These are phyloP conservation scores for Fusarium nurragi DNA, from an alignment of 2,329 filamentous ascomycete genomes.

Conservation along the genomic window DNA sequence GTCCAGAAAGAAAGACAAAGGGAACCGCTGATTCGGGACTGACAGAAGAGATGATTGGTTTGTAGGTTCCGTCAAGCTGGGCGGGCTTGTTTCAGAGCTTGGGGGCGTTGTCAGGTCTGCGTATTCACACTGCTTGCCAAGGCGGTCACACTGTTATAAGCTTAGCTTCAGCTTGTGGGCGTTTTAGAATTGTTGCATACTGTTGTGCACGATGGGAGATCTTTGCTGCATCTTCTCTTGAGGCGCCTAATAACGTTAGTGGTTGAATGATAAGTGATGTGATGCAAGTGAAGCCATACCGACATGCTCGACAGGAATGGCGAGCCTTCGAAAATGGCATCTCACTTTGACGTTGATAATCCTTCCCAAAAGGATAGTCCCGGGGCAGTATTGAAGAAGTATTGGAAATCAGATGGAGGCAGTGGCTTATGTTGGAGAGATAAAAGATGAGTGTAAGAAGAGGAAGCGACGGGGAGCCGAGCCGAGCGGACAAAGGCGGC, in stretches of 20 bases:
- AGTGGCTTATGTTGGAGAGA: neutral
- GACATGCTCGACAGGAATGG: conserved; percentile 3
- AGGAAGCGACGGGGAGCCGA: neutral
- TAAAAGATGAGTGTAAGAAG: neutral
- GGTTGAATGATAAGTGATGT: neutral
- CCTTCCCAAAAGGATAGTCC: too few species aligned
- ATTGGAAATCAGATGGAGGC: neutral
- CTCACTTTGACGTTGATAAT: neutral
- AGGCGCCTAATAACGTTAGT: conserved; percentile 3
- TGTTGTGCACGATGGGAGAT: conserved; percentile 1
- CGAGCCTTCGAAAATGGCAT: neutral
- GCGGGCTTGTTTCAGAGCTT: neutral
- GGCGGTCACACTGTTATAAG: neutral
- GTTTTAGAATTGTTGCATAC: neutral
- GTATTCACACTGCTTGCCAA: conserved; percentile 7
- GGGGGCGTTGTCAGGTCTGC: neutral
- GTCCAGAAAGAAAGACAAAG: conserved; percentile 4
- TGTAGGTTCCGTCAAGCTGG: neutral
- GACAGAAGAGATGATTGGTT: neutral
- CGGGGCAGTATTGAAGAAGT: neutral
- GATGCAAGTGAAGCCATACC: neutral
- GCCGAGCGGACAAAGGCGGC: neutral
- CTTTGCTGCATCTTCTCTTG: conserved; percentile 9
- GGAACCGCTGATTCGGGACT: neutral
- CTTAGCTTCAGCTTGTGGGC: neutral